Conservation (phyloP, 108 stramenopile genomes). For the Tribonema minus region DNA sequence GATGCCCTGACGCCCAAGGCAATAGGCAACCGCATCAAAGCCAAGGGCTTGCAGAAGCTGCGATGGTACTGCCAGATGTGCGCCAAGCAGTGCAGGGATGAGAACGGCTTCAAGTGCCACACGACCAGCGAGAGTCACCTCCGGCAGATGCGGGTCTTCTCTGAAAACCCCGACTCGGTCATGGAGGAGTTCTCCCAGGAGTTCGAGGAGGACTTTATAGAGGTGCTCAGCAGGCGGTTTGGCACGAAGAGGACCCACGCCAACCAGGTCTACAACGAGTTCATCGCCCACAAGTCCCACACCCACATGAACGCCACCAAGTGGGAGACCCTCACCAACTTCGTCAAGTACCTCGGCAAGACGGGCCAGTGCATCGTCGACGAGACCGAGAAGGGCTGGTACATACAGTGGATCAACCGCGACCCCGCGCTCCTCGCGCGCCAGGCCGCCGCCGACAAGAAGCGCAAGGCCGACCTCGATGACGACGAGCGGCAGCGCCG, state of each 20-base stretch:
- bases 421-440: conserved; percentile 61
- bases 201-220: conserved; percentile 80
- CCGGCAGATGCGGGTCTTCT: conserved; percentile 91
- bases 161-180: conserved; percentile 71
- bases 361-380: conserved; percentile 81
- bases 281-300: conserved; percentile 88
- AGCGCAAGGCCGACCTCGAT: conserved; percentile 46
- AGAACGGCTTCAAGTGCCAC: conserved; percentile 96
- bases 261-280: conserved; percentile 95
- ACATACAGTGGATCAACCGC: conserved; percentile 87
- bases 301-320: conserved; percentile 98
- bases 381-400: conserved; percentile 96
- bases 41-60: conserved; percentile 91
- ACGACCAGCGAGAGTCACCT: conserved; percentile 86
- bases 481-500: conserved; percentile 55
- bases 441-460: conserved; percentile 44
- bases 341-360: conserved; percentile 94
- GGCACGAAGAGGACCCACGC: conserved; percentile 86
- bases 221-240: conserved; percentile 77
- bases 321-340: conserved; percentile 87
- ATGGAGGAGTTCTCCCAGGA: conserved; percentile 62
- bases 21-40: conserved; percentile 65
- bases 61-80: conserved; percentile 98
- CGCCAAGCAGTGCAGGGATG: conserved; percentile 92
- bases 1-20: conserved; percentile 42